Evolutionary conservation across 2,329 filamentous ascomycete species (phyloP), one percentile per base, ranked within the genome.

Genomic region (Sarocladium brachiariae): DNA sequence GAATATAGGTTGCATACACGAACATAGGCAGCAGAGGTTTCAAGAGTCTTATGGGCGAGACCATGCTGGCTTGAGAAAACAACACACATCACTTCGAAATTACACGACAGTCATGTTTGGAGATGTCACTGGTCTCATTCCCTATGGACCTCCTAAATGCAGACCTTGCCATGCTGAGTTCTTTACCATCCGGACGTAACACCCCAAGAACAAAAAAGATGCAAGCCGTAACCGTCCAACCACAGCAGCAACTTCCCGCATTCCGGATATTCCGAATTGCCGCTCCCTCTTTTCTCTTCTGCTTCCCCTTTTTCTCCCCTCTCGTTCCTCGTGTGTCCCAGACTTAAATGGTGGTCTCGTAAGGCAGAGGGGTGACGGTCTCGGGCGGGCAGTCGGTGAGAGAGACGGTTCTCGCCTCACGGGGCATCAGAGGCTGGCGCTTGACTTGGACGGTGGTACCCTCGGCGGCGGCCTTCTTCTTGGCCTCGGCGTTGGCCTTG

Each of bases 301-400:
- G 27, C 18, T 16, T 24, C 27, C 27, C 18, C 27, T 34, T 18
- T 25, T 10, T 25, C 27, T 10, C 5, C 8, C 39, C 21, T 21
- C 18, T 13, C 18, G 16, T 8, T 16, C 7, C 63, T 18, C n/a
- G n/a, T n/a, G n/a, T n/a, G n/a, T n/a, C 21, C 35, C 35, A 39
- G 18, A 13, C 68, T 83, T 93, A 99, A 75, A 99, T 97, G 70
- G 89, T 92, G 66, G 93, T 99, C 83, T 97, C 93, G 84, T 97
- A 99, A 67, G 93, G 76, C 64, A 97, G 81, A 63, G 92, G 90
- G 57, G 84, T 83, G 66, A 97, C 83, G 64, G 87, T 96, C 84
- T 96, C 89, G 58, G 91, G 89, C 70, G 83, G 80, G 78, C 89
- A 88, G 70, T 89, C 86, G 76, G 83, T 84, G 65, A 84, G 76